Base-by-base conservation (phyloP, 164 flowering plant species). In the Nelumbo lutea region DNA sequence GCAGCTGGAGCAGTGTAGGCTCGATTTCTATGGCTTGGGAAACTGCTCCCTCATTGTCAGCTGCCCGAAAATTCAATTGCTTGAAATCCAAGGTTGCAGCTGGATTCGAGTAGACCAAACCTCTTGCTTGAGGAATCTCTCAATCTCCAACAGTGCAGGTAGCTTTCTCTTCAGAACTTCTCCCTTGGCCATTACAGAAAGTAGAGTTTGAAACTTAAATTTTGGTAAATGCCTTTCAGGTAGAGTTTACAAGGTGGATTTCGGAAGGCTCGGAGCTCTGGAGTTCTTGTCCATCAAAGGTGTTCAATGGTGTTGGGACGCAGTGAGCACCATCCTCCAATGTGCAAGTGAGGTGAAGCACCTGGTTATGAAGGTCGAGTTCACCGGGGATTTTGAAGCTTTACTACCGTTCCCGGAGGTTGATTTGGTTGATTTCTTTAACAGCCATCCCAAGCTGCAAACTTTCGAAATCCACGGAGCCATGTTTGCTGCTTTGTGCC, bases 401-500 rank as follows among this genome's bases (percentile, higher is more conserved):
- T 86, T 89, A 59, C 75, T 72, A 42, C 93, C 98, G 2, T 93
- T 93, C 58, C 98, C 96, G 3, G 96, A 89, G 84, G 69, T 90
- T 59, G 90, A 93, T 68, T 80, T 93, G 50, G 98, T 88, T 62
- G 90, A 87, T 0, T 93, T 90, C 82, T 90, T 90, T 64, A 93
- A 87, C 62, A 81, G 65, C 68, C 96, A 93, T 73, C 91, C 85
- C 38, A 89, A 85, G 73, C 76, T 93, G 9, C 77, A 73, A 43
- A 85, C 75, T 46, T 90, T 93, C 72, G 96, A 90, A 48, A 81
- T 90, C 70, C 98, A 90, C 75, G 96, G 98, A 68, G 96, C 98
- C 61, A 89, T 93, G 98, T 93, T 93, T 79, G 98, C 96, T 62
- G 96, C 96, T 27, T 80, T 93, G 44, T 93, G 93, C 77, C 96